Evolutionary conservation across 257 asterid species (phyloP), one percentile per base, ranked within the genome.

Genomic region (Petunia secreta): DNA sequence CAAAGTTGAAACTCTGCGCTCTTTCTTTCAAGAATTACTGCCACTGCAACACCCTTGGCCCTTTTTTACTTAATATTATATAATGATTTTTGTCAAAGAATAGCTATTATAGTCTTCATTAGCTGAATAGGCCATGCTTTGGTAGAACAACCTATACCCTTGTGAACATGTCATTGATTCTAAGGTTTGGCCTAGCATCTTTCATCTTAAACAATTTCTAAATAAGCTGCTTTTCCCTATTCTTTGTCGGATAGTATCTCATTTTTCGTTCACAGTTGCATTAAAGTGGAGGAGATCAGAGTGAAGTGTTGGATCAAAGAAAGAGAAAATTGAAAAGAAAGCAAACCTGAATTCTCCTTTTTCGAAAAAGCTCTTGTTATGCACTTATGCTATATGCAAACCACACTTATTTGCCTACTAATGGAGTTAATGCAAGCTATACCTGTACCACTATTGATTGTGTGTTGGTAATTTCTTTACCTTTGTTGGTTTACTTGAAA

Each of bases 401-500:
- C 13, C 44, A 2, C 25, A 48, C 77, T 5, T 11, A 10, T 48
- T 71, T 25, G 10, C 58, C 77, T 50, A 48, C 60, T 71, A 11
- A 71, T 71, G 60, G 44, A 71, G 34, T 34, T 25, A 34, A 48
- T 5, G 34, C 34, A 16, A 71, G 62, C 34, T 48, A 46, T 59
- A 71, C 10, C 11, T 71, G 25, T 71, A 71, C 77, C 25, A 48
- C 10, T 4, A 53, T 7, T 67, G 53, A 52, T 64, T 37, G 36
- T 3, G 7, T 58, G 58, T 14, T 39, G 65, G 55, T 10, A 40
- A 8, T 52, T 14, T 52, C 46, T 80, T 50, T 75, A 38, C 7
- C 37, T 58, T 75, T 59, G 68, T 63, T 48, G 4, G 48, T 60
- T 82, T 77, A 11, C 67, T 40, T 64, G 68, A 40, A 46, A 77